Conservation (phyloP, 495 filamentous ascomycete species). For the Penicillium tannophilum region DNA sequence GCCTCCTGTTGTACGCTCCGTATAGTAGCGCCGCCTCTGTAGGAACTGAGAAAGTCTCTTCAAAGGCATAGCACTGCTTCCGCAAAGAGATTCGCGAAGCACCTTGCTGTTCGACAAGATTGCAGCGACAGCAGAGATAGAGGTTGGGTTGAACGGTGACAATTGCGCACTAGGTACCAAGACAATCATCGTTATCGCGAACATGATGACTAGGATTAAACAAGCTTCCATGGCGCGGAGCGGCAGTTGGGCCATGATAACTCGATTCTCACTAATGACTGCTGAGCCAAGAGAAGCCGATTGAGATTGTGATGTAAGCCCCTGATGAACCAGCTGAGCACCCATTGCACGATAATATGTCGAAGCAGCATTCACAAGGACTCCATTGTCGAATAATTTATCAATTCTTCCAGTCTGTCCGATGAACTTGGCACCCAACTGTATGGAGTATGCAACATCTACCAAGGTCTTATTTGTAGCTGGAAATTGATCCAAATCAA, state of each 20-base stretch:
- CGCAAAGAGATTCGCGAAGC: conserved; percentile 3
- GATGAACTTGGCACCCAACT: conserved; percentile 2
- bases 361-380: neutral
- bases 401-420: neutral
- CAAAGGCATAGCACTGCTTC: neutral
- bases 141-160: conserved; percentile 8
- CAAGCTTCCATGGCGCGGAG: conserved; percentile 18
- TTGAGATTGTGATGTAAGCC: neutral
- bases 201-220: neutral
- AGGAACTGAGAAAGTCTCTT: conserved; percentile 1
- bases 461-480: neutral
- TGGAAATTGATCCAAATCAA: neutral
- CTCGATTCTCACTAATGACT: conserved; percentile 13
- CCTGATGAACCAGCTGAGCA: conserved; percentile 15
- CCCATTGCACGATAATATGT: conserved; percentile 15
- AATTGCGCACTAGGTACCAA: neutral
- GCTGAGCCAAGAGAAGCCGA: conserved; percentile 7
- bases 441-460: neutral
- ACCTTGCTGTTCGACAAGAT: conserved; percentile 10
- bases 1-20: neutral
- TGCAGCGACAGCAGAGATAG: conserved; percentile 11
- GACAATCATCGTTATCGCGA: conserved; percentile 1
- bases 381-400: conserved; percentile 3
- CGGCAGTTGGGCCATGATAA: conserved; percentile 12
- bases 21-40: neutral